Base-by-base conservation (phyloP, 192 early-diverging fungal species). In the Backusella parvicylindrica region DNA sequence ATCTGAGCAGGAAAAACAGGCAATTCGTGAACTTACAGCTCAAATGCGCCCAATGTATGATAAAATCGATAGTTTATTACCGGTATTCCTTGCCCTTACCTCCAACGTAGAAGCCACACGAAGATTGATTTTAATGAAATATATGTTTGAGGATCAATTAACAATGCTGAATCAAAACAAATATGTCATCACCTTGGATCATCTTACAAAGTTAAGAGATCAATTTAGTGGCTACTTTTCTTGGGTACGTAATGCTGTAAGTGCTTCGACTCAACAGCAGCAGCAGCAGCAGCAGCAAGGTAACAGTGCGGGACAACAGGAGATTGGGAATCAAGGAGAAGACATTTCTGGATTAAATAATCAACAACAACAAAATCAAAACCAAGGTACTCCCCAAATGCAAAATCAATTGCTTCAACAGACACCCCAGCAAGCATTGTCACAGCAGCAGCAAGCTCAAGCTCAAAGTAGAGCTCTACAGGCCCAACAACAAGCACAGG, bases 141-240 rank as follows among this genome's bases (percentile, higher is more conserved):
- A 80, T 71, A 87, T 85, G 84, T 85, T 87, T 60, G 78, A 87
- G 53, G 84, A 84, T 64, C 86, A 87, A 32, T 67, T 87, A 2
- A 81, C 81, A 0, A 47, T 80, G 13, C 33, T 87, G 6, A 66
- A 77, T 30, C 86, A 83, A 37, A 80, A 83, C 16, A 80, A 83
- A 21, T 87, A 79, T 66, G 80, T 83, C 6, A 85, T 87, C 11
- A 84, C 81, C 1, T 73, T 82, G 6, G 82, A 83, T 16, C 80
- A 85, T 36, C 70, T 87, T 12, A 70, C 66, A 26, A 87, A 85
- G 73, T 38, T 87, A 40, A 80, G 70, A 33, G 86, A 87, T 1
- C 84, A 85, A 35, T 79, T 87, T 41, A 80, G 75, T 53, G 72
- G 80, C 3, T 87, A 84, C 35, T 87, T 85, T 65, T 30, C 80